phyloP scores from a whole-genome alignment of 2,329 filamentous ascomycete species.

The Macrophomina phaseolina region DNA sequence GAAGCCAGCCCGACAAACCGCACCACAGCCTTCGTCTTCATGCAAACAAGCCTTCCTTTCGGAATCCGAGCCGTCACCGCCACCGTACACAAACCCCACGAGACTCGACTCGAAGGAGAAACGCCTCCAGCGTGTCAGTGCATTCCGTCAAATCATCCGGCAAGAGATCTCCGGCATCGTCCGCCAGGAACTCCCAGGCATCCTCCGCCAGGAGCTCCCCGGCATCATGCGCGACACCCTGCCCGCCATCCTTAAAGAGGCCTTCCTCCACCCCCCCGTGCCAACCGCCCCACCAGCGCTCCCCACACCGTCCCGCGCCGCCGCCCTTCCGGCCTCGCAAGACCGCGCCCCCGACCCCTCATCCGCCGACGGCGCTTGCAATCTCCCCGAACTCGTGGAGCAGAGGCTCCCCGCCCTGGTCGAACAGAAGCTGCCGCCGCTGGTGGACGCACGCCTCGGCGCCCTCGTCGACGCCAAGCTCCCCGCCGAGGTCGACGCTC shows the following conservation, averaged over 20 bases:
- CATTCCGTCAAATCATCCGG: too few relatives aligned
- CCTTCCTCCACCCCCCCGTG: neutral
- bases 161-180: neutral
- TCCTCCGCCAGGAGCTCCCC: neutral
- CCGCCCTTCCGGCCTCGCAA: too few relatives aligned
- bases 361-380: too few relatives aligned
- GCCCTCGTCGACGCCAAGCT: neutral
- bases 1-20: neutral
- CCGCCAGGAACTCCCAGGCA: neutral
- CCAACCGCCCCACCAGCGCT: too few relatives aligned
- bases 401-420: neutral
- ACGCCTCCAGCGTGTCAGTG: too few relatives aligned
- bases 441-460: neutral
- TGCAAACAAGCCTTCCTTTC: too few relatives aligned
- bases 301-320: too few relatives aligned
- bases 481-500: neutral
- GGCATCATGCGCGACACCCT: neutral
- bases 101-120: too few relatives aligned
- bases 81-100: too few relatives aligned
- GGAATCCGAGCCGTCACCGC: too few relatives aligned
- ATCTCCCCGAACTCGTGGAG: too few relatives aligned
- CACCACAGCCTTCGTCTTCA: neutral
- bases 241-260: neutral
- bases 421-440: neutral
- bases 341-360: too few relatives aligned